A percentile compares a stretch with the other conserved stretches of the same genome.
Evolutionary conservation across 495 filamentous ascomycete species (phyloP).

Genomic region (Hypoxylon crocopeplum): DNA sequence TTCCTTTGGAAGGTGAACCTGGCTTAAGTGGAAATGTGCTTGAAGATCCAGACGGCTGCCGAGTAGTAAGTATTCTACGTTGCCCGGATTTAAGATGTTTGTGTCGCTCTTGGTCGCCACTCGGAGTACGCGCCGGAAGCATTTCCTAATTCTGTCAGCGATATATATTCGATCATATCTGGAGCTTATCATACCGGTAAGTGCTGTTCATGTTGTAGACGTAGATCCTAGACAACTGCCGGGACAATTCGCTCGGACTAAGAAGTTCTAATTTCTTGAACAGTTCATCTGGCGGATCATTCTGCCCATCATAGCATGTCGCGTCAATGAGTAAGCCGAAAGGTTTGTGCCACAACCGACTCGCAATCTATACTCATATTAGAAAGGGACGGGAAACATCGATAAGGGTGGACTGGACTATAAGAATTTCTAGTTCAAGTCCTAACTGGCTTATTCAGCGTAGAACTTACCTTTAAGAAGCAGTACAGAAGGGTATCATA

Average conservation of each 20-base stretch:
- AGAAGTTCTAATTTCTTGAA: slow-evolving; percentile 63
- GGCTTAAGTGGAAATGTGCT: slow-evolving; percentile 67
- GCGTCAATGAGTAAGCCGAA: slow-evolving; percentile 71
- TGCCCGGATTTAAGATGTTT: slow-evolving; percentile 62
- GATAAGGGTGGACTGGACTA: background rate
- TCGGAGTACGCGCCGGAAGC: slow-evolving; percentile 64
- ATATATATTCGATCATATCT: background rate
- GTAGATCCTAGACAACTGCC: slow-evolving; percentile 62
- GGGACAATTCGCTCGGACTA: slow-evolving; percentile 63
- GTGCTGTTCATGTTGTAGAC: slow-evolving; percentile 75
- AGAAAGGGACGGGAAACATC: background rate
- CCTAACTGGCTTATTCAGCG: background rate
- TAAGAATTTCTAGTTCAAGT: background rate
- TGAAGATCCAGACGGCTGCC: slow-evolving; percentile 67
- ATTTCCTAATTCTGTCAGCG: slow-evolving; percentile 54
- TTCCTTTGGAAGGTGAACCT: slow-evolving; percentile 69
- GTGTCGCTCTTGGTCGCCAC: slow-evolving; percentile 61
- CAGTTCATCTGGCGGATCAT: slow-evolving; percentile 65
- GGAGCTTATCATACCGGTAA: slow-evolving; percentile 47
- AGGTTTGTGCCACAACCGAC: slow-evolving; percentile 69
- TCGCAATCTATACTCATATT: slow-evolving; percentile 58
- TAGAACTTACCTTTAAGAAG: slow-evolving; percentile 61
- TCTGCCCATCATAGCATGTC: slow-evolving; percentile 67
- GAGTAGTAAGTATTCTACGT: slow-evolving; percentile 67
- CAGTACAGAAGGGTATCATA: slow-evolving; percentile 67